Percentiles rank a stretch among this genome's conserved stretches.
phyloP scores from a whole-genome alignment of 768 basidiomycete species.

The Mycena vitilis region DNA sequence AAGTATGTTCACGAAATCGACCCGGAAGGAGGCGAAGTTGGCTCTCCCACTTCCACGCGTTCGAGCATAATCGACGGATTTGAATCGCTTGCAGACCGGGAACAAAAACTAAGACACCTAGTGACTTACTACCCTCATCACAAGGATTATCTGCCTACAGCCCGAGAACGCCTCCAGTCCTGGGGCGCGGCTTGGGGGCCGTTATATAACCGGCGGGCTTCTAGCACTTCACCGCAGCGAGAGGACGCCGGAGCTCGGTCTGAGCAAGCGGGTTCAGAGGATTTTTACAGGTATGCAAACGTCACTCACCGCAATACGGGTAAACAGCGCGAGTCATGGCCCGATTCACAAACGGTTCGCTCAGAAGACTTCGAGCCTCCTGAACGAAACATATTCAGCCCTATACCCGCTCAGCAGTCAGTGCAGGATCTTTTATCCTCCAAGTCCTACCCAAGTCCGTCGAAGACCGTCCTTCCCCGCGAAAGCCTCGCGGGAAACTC shows the following conservation, averaged over 20 bases:
- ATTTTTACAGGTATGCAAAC: too few species aligned
- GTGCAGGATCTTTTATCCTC: too few species aligned
- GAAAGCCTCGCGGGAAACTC: background rate
- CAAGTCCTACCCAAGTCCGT: too few species aligned
- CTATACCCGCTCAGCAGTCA: too few species aligned
- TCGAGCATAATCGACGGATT: background rate
- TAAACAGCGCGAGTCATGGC: too few species aligned
- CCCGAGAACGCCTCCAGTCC: background rate
- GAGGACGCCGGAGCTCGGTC: too few species aligned
- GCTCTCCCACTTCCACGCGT: background rate
- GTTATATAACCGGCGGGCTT: background rate
- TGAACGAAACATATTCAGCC: too few species aligned
- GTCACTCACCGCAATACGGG: too few species aligned
- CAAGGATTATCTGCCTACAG: background rate
- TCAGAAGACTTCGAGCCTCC: too few species aligned
- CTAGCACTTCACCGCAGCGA: background rate
- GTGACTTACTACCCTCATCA: background rate
- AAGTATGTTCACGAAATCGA: background rate
- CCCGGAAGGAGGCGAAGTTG: background rate
- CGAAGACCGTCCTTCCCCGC: background rate
- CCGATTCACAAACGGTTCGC: too few species aligned
- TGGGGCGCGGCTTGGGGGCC: background rate
- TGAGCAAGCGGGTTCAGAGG: too few species aligned
- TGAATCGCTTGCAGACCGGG: background rate
- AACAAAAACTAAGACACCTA: background rate